Base-by-base conservation (phyloP, 2,329 filamentous ascomycete species). In the Ceratocystis colombiana region DNA sequence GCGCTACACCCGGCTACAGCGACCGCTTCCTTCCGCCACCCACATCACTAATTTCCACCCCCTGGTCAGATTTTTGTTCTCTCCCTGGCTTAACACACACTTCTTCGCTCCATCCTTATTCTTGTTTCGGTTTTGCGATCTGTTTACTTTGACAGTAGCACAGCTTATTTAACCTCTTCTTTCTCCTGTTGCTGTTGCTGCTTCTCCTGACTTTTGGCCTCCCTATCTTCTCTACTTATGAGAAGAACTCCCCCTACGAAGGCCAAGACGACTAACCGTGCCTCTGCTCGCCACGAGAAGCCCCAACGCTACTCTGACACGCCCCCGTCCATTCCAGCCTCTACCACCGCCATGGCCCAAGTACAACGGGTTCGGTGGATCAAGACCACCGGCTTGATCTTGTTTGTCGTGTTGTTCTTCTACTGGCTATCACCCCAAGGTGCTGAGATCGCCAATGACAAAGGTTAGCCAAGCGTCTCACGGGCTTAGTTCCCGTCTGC, bases 201-300 rank as follows among this genome's bases (percentile, higher is more conserved):
- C 22, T 64, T 64, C 37, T 64, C 33, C 46, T 41, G 53, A 25
- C 45, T 55, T 37, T 4, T 41, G 37, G 37, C 10, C 37, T 41
- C 10, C 10, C 37, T 41, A 41, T 57, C 25, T 22, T 44, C 57
- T 61, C 17, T 20, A 46, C 45, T 55, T 48, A 87, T 87, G 84
- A 82, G 84, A 80, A 84, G 83, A 77, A 83, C 82, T 74, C 85
- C 83, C 69, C 82, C 85, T 68, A 85, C 84, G 73, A 75, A 85
- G 74, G 82, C 84, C 74, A 85, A 82, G 46, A 82, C 83, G 76
- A 81, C 84, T 73, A 75, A 78, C 73, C 79, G 77, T 71, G 48
- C 28, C 44, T 77, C 79, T 80, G 84, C 87, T 73, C 83, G 82
- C 69, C 76, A 83, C 82, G 84, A 87, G 76, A 87, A 87, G 73